Conservation (phyloP, 2,329 filamentous ascomycete species). For the Metarhizium humberi region DNA sequence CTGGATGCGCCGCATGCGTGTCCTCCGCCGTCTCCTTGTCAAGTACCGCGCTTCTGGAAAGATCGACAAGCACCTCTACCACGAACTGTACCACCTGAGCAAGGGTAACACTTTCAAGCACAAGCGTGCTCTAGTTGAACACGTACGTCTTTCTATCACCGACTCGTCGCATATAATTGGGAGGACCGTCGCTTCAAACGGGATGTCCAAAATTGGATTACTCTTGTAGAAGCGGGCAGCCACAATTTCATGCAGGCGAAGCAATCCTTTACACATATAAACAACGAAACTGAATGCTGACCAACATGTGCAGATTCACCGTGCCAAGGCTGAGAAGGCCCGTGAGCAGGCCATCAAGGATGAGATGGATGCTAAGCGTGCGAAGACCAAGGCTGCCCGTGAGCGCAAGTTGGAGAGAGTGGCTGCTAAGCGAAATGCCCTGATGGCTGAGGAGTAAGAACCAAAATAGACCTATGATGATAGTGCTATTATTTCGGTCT, state of each 20-base stretch:
- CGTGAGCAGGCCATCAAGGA: slow-evolving; percentile 96
- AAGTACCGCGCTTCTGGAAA: slow-evolving; percentile 99
- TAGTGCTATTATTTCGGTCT: slow-evolving; percentile 28
- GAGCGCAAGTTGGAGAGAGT: slow-evolving; percentile 95
- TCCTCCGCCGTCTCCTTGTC: slow-evolving; percentile 96
- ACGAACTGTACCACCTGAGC: slow-evolving; percentile 99
- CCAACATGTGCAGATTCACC: slow-evolving; percentile 70
- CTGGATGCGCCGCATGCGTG: slow-evolving; percentile 99
- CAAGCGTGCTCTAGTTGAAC: slow-evolving; percentile 99
- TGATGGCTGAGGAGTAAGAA: slow-evolving; percentile 60
- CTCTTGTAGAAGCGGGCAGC: neutral
- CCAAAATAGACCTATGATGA: slow-evolving; percentile 32
- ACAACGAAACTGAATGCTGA: slow-evolving; percentile 8
- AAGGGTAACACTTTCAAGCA: slow-evolving; percentile 99
- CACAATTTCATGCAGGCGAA: neutral
- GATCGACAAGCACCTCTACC: slow-evolving; percentile 99
- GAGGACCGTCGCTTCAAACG: neutral
- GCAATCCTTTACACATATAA: neutral
- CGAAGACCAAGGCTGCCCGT: slow-evolving; percentile 99
- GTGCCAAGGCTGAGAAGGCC: slow-evolving; percentile 98
- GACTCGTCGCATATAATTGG: neutral
- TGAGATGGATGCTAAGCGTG: slow-evolving; percentile 99
- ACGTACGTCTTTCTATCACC: slow-evolving; percentile 60
- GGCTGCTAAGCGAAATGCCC: slow-evolving; percentile 79
- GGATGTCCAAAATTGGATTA: neutral